phyloP scores from a whole-genome alignment of 805 yeast species.

The Spathaspora sp. region DNA sequence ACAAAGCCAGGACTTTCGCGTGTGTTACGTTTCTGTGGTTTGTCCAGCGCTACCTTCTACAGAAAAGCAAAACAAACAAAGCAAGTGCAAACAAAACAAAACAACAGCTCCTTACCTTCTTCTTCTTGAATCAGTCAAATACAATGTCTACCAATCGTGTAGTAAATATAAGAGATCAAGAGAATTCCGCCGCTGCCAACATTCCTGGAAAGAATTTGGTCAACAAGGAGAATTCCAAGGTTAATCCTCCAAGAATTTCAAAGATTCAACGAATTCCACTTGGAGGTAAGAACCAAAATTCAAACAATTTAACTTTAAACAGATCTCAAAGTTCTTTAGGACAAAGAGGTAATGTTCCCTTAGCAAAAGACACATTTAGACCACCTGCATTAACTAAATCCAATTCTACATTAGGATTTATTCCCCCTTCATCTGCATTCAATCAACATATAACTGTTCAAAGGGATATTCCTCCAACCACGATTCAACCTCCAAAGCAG shows the following conservation, averaged over 20 bases:
- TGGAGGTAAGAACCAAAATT: conserved; percentile 38
- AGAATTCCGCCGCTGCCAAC: background rate
- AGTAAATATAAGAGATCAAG: background rate
- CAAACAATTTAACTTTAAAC: conserved; percentile 21
- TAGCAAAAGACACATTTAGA: conserved; percentile 2
- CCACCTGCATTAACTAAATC: conserved; percentile 30
- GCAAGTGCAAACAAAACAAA: background rate
- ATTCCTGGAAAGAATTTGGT: background rate
- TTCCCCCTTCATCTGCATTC: conserved; percentile 8
- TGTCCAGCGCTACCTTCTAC: background rate
- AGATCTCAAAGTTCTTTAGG: conserved; percentile 25
- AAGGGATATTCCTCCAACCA: background rate
- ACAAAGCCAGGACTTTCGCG: background rate
- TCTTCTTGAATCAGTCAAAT: background rate
- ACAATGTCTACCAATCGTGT: background rate
- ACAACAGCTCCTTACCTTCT: background rate
- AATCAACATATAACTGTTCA: background rate
- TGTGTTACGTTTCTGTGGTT: background rate
- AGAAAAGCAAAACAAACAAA: background rate
- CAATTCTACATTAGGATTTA: conserved; percentile 36
- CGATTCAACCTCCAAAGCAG: background rate
- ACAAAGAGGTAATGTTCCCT: conserved; percentile 6
- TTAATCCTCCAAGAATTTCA: background rate
- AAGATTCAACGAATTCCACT: conserved; percentile 27
- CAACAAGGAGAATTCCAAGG: conserved; percentile 5